Base-by-base conservation (phyloP, 805 yeast species). In the Tetrapisispora fleetii region DNA sequence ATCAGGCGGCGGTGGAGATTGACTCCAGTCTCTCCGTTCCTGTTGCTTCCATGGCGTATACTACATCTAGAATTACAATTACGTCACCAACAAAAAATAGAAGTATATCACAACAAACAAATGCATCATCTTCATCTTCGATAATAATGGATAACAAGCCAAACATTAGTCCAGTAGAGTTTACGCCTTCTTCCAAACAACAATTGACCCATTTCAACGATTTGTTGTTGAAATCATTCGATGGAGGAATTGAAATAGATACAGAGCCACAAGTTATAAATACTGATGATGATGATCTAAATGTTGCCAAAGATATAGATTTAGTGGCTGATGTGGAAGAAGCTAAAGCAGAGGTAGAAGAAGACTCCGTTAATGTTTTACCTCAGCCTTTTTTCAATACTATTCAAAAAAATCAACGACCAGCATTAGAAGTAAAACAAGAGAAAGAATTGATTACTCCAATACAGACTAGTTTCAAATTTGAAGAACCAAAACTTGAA, bases 21-120 rank as follows among this genome's bases (percentile, higher is more conserved):
- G 40, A 40, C 6, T 27, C 27, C 2, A 22, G 33, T 33, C 16
- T 43, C 14, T 24, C 35, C 22, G 35, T 38, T 46, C 69, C 70
- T 16, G 68, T 68, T 2, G 54, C 68, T 0, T 66, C 70, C 1
- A 64, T 62, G 3, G 54, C 66, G 1, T 66, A 66, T 38, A 66
- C 67, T 10, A 66, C 67, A 1, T 66, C 70, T 1, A 59, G 70
- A 48, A 65, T 66, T 17, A 55, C 63, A n/a, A 64, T 64, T 8
- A 52, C 59, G 18, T 62, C 67, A 16, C 65, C 68, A 18, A 56
- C 54, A 37, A 58, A 47, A n/a, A 37, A 27, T 21, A 40, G 22
- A 16, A 10, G 8, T 27, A 16, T 46, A 16, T 51, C 50, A 21
- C 45, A 49, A 3, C 45, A 33, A 11, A n/a, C 45, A 18, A 38